Evolutionary conservation across 805 yeast genomes (phyloP), one percentile per base, ranked within the genome.

Genomic region (Zygoascus biomembranicola): DNA sequence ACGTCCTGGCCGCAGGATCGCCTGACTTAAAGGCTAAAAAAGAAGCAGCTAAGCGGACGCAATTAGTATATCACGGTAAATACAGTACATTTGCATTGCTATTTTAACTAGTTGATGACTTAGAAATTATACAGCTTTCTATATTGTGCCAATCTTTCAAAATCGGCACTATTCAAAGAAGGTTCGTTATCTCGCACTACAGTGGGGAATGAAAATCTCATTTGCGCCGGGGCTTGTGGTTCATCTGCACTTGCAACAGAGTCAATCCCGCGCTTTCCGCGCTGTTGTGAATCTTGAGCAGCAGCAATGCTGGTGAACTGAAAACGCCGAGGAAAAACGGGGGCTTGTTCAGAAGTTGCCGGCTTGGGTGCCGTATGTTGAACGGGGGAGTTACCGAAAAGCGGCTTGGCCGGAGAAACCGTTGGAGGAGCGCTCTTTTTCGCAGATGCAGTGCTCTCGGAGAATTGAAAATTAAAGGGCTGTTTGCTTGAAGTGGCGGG

Each of bases 331-430:
- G 39, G 16, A n/a, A 5, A 5, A 5, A 3, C 5, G 4, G 5
- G 3, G 10, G 39, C 5, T 35, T 3, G 39, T 13, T 11, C 16
- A 35, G 39, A 11, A 13, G 9, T 35, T 13, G 13, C 3, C 16
- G 39, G 10, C 8, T 11, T 13, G 4, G 13, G 5, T 13, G 16
- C 13, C 4, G 39, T 8, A 35, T 11, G 13, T 35, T 11, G 13
- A 13, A n/a, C 10, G 13, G 39, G 39, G 39, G 16, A 13, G 16
- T 35, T n/a, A n/a, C 39, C 49, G 18, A 32, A 32, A n/a, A 32
- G 23, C 28, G 45, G 43, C 39, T 49, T 47, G 2, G 44, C 26
- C 32, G 50, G 44, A 18, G 50, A 47, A 32, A 32, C 32, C 9
- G 32, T 16, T 16, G 39, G n/a, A 47, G 32, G 43, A n/a, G 32